phyloP scores from a whole-genome alignment of 2,329 filamentous ascomycete species.

The Septoria linicola region DNA sequence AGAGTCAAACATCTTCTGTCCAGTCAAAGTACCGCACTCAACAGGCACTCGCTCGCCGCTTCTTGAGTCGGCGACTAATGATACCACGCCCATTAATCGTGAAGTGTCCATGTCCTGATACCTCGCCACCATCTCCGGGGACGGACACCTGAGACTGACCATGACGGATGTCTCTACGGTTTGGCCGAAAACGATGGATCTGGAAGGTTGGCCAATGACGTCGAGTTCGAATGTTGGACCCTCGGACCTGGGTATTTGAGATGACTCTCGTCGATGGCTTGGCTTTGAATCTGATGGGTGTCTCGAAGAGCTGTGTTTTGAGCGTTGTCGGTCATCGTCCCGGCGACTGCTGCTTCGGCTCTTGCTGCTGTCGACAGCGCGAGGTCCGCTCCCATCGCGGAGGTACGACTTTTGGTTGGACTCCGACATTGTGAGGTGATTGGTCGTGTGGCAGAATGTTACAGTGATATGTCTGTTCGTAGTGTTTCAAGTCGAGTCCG shows the following conservation, averaged over 20 bases:
- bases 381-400: slow-evolving; percentile 32
- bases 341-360: slow-evolving; percentile 25
- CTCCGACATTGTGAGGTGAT: slow-evolving; percentile 27
- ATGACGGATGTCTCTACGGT: slow-evolving; percentile 35
- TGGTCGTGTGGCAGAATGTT: slow-evolving; percentile 9
- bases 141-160: slow-evolving; percentile 32
- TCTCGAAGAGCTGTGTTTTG: slow-evolving; percentile 25
- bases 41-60: slow-evolving; percentile 32
- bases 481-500: slow-evolving; percentile 20
- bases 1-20: slow-evolving; percentile 38
- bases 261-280: slow-evolving; percentile 29
- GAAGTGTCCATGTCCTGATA: slow-evolving; percentile 32
- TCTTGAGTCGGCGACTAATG: slow-evolving; percentile 32
- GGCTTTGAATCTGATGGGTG: slow-evolving; percentile 32
- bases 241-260: slow-evolving; percentile 20
- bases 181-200: slow-evolving; percentile 30
- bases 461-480: slow-evolving; percentile 11
- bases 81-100: slow-evolving; percentile 33
- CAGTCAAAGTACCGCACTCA: slow-evolving; percentile 34
- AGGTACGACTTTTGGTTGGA: slow-evolving; percentile 31
- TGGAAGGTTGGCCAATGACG: slow-evolving; percentile 34
- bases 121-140: slow-evolving; percentile 25
- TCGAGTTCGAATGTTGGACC: slow-evolving; percentile 35
- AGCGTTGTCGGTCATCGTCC: slow-evolving; percentile 27
- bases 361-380: slow-evolving; percentile 32